Percentiles rank a stretch among this genome's conserved stretches.
Evolutionary conservation across 2,329 filamentous ascomycete genomes (phyloP).

Genomic region (Claviceps sp.): DNA sequence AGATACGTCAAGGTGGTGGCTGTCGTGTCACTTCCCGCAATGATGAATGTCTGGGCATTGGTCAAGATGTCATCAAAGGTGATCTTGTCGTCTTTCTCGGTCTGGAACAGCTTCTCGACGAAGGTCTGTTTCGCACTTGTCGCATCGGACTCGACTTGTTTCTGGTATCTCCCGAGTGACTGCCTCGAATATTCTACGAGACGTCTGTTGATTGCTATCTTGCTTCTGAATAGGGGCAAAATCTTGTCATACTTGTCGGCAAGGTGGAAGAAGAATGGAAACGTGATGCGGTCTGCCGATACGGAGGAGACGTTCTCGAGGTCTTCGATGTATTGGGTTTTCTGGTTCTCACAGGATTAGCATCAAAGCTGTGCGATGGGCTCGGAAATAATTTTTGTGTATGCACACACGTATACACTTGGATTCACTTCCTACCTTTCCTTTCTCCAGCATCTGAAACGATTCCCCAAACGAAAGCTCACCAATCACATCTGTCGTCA

Average conservation of each 20-base stretch:
- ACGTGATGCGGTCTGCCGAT: conserved; percentile 12
- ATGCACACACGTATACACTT: too few species aligned
- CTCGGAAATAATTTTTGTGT: too few species aligned
- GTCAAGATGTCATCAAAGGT: conserved; percentile 20
- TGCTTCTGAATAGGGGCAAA: conserved; percentile 11
- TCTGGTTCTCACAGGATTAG: not conserved
- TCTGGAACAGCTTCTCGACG: conserved; percentile 24
- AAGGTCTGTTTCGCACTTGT: conserved; percentile 17
- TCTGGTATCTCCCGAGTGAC: conserved; percentile 17
- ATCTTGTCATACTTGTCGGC: conserved; percentile 8
- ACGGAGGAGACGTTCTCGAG: conserved; percentile 17
- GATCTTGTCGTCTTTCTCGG: conserved; percentile 16
- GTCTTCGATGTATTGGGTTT: conserved; percentile 26
- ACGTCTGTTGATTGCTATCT: conserved; percentile 5
- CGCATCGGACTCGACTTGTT: conserved; percentile 10
- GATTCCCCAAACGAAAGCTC: conserved; percentile 41
- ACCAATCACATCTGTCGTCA: conserved; percentile 40
- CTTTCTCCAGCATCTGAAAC: conserved; percentile 36
- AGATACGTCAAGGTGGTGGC: conserved; percentile 35
- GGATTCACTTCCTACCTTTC: conserved; percentile 22
- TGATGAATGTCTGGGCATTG: conserved; percentile 31
- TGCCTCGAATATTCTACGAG: conserved; percentile 14
- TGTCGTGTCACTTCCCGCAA: conserved; percentile 40
- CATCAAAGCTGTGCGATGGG: not conserved
- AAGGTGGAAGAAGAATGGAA: conserved; percentile 16